phyloP scores from a whole-genome alignment of 2,329 filamentous ascomycete genomes.

The Pseudocercospora musae region DNA sequence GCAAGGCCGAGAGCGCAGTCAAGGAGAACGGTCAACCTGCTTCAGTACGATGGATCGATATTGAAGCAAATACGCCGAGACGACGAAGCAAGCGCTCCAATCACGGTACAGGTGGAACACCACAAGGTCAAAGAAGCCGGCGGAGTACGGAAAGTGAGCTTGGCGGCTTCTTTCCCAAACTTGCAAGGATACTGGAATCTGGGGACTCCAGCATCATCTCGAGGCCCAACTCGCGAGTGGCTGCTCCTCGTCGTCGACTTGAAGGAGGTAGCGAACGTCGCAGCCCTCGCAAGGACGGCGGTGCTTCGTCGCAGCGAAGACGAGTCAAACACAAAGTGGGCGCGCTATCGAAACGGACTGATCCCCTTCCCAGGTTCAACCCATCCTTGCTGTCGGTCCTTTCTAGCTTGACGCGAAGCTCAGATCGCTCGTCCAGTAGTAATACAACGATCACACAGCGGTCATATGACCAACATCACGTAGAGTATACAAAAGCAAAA shows the following conservation, averaged over 20 bases:
- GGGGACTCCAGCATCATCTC: conserved; percentile 29
- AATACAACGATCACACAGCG: conserved; percentile 46
- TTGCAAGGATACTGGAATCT: conserved; percentile 42
- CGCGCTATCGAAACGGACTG: conserved; percentile 30
- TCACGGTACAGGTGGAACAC: conserved; percentile 12
- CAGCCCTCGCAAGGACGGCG: conserved; percentile 20
- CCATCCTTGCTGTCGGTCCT: conserved; percentile 43
- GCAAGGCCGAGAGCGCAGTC: conserved; percentile 20
- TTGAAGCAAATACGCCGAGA: conserved; percentile 20
- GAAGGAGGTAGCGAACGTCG: conserved; percentile 15
- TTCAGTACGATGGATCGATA: conserved; percentile 30
- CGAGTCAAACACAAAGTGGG: conserved; percentile 35
- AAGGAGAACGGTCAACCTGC: conserved; percentile 22
- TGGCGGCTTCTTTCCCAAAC: conserved; percentile 38
- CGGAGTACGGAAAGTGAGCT: conserved; percentile 23
- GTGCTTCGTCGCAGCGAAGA: conserved; percentile 23
- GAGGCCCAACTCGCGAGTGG: conserved; percentile 16
- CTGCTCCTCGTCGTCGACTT: conserved; percentile 16
- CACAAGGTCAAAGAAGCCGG: conserved; percentile 13
- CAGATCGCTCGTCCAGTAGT: conserved; percentile 44
- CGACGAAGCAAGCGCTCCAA: conserved; percentile 16
- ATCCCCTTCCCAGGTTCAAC: conserved; percentile 35
- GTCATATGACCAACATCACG: conserved; percentile 37
- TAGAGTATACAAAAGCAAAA: conserved; percentile 13
- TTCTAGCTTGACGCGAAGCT: conserved; percentile 41